phyloP scores from a whole-genome alignment of 208 protist genomes.

The Acanthamoeba royreba region DNA sequence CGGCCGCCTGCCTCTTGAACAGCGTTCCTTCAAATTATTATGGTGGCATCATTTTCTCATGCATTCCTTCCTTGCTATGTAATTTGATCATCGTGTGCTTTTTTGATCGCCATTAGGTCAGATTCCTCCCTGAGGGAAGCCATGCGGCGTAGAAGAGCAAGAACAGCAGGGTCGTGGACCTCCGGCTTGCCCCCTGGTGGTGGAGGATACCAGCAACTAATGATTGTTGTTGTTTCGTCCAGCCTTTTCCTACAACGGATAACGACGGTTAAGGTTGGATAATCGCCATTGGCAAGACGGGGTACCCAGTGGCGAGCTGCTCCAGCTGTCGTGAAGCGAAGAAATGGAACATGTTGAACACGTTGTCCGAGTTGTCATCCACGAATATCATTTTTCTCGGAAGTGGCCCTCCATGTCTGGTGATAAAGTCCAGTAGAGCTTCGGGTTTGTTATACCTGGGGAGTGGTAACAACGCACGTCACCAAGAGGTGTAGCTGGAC shows the following conservation, averaged over 20 bases:
- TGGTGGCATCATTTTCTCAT: no score
- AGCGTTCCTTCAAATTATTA: no score
- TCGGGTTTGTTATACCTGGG: not conserved
- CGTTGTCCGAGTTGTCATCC: conserved; percentile 44
- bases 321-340: not conserved
- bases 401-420: not conserved
- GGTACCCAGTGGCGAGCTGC: not conserved
- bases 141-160: not conserved
- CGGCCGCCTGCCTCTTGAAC: no score
- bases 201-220: conserved; percentile 36
- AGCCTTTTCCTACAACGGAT: not conserved
- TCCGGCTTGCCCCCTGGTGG: not conserved
- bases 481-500: no score
- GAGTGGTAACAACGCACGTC: no score
- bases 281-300: no score
- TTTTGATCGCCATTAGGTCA: no score
- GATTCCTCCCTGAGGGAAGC: no score
- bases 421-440: conserved; percentile 7
- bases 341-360: conserved; percentile 44
- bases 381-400: conserved; percentile 11
- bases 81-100: no score
- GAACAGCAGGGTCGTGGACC: not conserved
- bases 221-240: not conserved
- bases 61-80: no score
- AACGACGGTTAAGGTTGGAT: not conserved